Base-by-base conservation (phyloP, 495 filamentous ascomycete genomes). In the Annulohypoxylon bovei region DNA sequence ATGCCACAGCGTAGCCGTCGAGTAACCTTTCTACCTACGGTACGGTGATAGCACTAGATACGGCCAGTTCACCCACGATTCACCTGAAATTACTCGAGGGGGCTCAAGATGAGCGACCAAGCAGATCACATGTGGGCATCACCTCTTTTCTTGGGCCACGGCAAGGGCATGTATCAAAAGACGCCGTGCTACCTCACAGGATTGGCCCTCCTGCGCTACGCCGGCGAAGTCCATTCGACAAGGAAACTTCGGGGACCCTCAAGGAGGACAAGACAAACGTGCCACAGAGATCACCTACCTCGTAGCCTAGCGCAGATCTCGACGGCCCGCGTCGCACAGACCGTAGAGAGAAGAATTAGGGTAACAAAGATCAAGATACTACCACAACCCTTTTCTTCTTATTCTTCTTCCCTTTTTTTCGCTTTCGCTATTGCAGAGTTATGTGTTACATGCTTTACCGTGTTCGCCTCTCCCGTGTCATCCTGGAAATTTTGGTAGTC, bases 281-380 rank as follows among this genome's bases (percentile, higher is more conserved):
- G 39, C 28, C 55, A 72, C 70, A 65, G 54, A 72, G 70, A 68
- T 72, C 65, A 50, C 46, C 64, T 65, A 50, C 46, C 64, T 65
- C 54, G 55, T 56, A 72, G 55, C 54, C 70, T 65, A 23, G 64
- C 27, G 70, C 33, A 72, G 70, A 72, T 72, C 70, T 68, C 22
- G 54, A 65, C 32, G 58, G 49, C 50, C 47, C 39, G 56, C 55
- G 70, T 72, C 55, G 47, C 54, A 64, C 64, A 39, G 40, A 56
- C 60, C 59, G 35, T 52, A 55, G 23, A 58, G 28, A 42, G 39
- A 44, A 58, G 22, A 46, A 61, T 55, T 44, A 56, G 30, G 69
- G 69, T 63, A 67, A 52, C 18, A 39, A 40, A 67, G 39, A 54
- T 55, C 56, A 49, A 18, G 52, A 66, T 62, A 68, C 40, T 42